phyloP scores from a whole-genome alignment of 768 basidiomycete species.

The Coprinopsis sp. region DNA sequence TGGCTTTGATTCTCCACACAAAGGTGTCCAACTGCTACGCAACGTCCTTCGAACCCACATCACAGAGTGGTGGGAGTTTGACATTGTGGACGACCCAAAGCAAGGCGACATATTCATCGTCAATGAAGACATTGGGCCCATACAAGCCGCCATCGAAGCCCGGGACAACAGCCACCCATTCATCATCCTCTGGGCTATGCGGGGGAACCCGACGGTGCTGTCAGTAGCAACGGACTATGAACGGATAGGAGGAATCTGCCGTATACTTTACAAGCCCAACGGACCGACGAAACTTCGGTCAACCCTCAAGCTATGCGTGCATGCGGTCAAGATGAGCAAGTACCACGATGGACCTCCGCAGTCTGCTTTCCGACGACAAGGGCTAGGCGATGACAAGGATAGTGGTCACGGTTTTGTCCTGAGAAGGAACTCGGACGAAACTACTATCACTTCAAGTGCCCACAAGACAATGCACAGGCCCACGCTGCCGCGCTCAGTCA shows the following conservation, averaged over 20 bases:
- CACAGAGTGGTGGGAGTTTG: conserved; percentile 73
- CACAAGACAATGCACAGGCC: conserved; percentile 35
- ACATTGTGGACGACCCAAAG: conserved; percentile 33
- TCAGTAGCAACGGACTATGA: conserved; percentile 67
- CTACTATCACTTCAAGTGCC: conserved; percentile 12
- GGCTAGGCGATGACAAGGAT: not conserved
- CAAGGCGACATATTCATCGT: conserved; percentile 71
- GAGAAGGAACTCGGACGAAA: conserved; percentile 42
- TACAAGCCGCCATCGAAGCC: conserved; percentile 52
- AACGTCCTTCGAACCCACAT: conserved; percentile 64
- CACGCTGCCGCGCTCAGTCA: conserved; percentile 47
- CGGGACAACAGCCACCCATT: conserved; percentile 61
- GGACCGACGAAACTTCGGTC: conserved; percentile 72
- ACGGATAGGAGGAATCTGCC: conserved; percentile 79
- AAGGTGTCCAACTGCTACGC: conserved; percentile 63
- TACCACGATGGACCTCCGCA: not conserved
- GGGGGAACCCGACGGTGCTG: conserved; percentile 62
- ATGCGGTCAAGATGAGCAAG: conserved; percentile 46
- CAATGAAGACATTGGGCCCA: conserved; percentile 67
- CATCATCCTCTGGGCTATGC: conserved; percentile 67
- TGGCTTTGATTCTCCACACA: conserved; percentile 63
- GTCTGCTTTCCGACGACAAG: not conserved
- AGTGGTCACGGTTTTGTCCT: conserved; percentile 27
- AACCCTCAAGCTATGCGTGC: conserved; percentile 59
- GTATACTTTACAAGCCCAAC: conserved; percentile 85